Base-by-base conservation (phyloP, 345 rosid species). In the Corchorus capsularis region DNA sequence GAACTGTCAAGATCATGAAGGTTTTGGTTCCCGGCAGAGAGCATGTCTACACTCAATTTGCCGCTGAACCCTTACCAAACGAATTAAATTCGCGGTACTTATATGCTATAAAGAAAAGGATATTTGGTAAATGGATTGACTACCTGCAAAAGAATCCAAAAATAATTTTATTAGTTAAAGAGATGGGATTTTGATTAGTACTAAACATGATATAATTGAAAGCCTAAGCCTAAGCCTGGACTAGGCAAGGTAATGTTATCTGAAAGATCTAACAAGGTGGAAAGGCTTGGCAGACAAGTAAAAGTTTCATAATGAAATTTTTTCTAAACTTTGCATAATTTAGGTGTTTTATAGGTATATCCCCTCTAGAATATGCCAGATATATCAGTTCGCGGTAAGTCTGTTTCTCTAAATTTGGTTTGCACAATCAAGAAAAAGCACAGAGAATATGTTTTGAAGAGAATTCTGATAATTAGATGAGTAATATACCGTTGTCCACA, bases 71-170 rank as follows among this genome's bases (percentile, higher is more conserved):
- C 32, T 67, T 67, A 47, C 34, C 39, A 22, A 60, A 27, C 3
- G 39, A 59, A 11, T 27, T 20, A 55, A 27, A 13, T 57, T 60
- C 14, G 8, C 27, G 27, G 27, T 15, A 27, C 63, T 15, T 4
- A 32, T 13, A 16, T 32, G 45, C n/a, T 5, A 69, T 35, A n/a
- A 11, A 52, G 73, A 69, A 35, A 52, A 69, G 73, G 61, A 69
- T 69, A 95, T 90, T 95, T 95, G 83, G 99, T 93, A 79, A 95
- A 91, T 63, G 99, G 99, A 75, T 87, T 95, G 8, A 95, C 94
- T 5, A 95, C 93, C 97, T 94, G 93, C 91, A 81, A 80, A 80
- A 79, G 3, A 79, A 14, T 22, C 12, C 13, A 55, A 41, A 3
- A 14, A 5, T n/a, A 15, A 37, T 16, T 19, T 35, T 56, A 19